Evolutionary conservation across 495 filamentous ascomycete genomes (phyloP).

Genomic region (Hamigera avellanea): DNA sequence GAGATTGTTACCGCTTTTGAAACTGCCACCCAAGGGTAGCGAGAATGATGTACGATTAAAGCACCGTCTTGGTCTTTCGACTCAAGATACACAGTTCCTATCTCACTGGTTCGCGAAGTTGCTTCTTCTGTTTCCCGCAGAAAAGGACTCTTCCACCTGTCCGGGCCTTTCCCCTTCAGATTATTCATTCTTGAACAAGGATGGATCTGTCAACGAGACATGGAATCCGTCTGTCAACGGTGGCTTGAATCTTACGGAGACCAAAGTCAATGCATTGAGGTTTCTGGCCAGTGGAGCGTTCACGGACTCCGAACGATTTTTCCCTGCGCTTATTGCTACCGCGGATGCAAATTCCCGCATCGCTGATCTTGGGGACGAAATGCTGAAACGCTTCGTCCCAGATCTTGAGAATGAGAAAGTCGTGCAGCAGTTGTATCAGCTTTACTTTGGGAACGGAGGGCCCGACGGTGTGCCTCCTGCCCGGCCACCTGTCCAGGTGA

Average conservation of each 20-base stretch:
- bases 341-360: slow-evolving; percentile 73
- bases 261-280: slow-evolving; percentile 54
- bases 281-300: slow-evolving; percentile 82
- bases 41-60: slow-evolving; percentile 64
- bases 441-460: slow-evolving; percentile 48
- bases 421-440: slow-evolving; percentile 50
- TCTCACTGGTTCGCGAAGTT: slow-evolving; percentile 71
- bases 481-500: slow-evolving; percentile 59
- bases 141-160: slow-evolving; percentile 33
- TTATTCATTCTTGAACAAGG: slow-evolving; percentile 54
- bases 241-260: slow-evolving; percentile 52
- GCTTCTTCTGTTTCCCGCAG: slow-evolving; percentile 50
- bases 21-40: slow-evolving; percentile 61
- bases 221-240: slow-evolving; percentile 50
- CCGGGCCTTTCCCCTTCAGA: slow-evolving; percentile 63
- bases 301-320: slow-evolving; percentile 61
- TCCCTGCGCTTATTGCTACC: slow-evolving; percentile 75
- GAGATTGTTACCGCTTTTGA: slow-evolving; percentile 57
- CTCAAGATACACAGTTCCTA: slow-evolving; percentile 62
- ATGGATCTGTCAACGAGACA: slow-evolving; percentile 47
- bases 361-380: slow-evolving; percentile 69
- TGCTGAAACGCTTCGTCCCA: slow-evolving; percentile 60
- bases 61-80: slow-evolving; percentile 50
- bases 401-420: slow-evolving; percentile 57
- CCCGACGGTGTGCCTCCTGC: slow-evolving; percentile 39